These are phyloP conservation scores for Aureobasidium subglaciale DNA, from an alignment of 2,329 filamentous ascomycete species.

Conservation along the genomic window DNA sequence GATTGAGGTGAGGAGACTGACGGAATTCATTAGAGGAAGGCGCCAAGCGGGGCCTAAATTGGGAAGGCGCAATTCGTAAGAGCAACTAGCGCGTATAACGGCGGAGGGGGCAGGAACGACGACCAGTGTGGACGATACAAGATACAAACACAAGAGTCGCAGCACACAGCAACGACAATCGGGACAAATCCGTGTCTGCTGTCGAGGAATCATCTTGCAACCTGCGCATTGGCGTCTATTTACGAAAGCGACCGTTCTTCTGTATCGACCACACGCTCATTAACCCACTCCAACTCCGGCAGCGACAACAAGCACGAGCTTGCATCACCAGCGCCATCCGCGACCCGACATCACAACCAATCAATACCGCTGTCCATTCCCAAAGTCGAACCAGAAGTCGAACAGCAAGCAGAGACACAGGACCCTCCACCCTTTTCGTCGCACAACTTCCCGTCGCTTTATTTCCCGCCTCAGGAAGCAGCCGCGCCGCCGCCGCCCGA, in stretches of 20 bases:
- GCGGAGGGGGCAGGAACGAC: conserved; percentile 13
- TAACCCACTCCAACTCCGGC: conserved; percentile 8
- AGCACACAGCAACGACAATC: conserved; percentile 5
- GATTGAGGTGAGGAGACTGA: conserved; percentile 2
- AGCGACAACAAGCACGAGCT: conserved; percentile 12
- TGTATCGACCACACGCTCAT: conserved; percentile 19
- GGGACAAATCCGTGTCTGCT: too few species aligned
- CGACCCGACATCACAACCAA: conserved; percentile 3
- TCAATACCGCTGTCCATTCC: background rate
- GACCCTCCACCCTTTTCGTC: conserved; percentile 58
- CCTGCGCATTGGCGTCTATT: conserved; percentile 15
- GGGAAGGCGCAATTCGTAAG: conserved; percentile 9
- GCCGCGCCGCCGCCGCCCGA: conserved; percentile 41
- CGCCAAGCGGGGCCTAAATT: conserved; percentile 2
- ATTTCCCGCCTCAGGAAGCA: conserved; percentile 44
- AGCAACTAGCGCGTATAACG: conserved; percentile 2
- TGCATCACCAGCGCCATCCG: conserved; percentile 13
- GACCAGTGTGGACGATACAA: background rate
- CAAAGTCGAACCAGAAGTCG: conserved; percentile 33
- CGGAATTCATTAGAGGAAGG: background rate
- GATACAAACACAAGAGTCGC: conserved; percentile 6
- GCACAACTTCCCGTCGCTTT: conserved; percentile 56
- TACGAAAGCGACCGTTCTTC: conserved; percentile 19
- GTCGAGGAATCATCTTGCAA: too few species aligned
- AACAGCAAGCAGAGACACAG: too few species aligned